Evolutionary conservation across 2,329 filamentous ascomycete species (phyloP).

Genomic region (Clonostachys rhizophaga): DNA sequence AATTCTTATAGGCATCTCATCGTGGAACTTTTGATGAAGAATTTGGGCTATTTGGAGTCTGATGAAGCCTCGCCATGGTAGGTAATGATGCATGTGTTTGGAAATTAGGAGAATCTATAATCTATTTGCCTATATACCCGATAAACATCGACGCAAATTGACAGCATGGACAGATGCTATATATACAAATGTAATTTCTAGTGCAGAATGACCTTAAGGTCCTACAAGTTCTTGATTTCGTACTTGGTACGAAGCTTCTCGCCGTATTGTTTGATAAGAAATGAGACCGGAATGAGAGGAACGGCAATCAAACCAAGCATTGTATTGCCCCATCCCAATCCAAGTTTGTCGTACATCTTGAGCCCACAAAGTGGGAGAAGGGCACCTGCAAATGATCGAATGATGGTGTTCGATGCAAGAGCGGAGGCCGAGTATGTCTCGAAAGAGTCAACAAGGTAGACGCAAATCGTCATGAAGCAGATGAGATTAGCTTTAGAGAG

Average conservation of each 20-base stretch:
- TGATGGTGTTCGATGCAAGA: conserved; percentile 18
- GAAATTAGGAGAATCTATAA: too few species aligned
- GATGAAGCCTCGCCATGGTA: too few species aligned
- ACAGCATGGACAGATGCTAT: too few species aligned
- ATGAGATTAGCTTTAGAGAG: conserved; percentile 2
- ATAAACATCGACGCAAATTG: too few species aligned
- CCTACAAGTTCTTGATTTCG: too few species aligned
- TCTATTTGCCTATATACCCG: too few species aligned
- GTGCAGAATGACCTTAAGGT: too few species aligned
- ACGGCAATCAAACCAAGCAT: conserved; percentile 38
- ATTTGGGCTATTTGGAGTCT: too few species aligned
- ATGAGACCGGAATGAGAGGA: conserved; percentile 11
- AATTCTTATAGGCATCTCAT: too few species aligned
- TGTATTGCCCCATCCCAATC: conserved; percentile 41
- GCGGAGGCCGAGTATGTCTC: conserved; percentile 20
- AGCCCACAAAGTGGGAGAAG: conserved; percentile 58
- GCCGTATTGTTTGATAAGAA: conserved; percentile 2
- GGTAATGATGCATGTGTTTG: too few species aligned
- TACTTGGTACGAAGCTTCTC: background rate
- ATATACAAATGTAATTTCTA: too few species aligned
- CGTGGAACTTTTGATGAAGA: too few species aligned
- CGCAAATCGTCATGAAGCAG: conserved; percentile 28
- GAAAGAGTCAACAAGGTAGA: conserved; percentile 23
- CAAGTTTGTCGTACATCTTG: conserved; percentile 27
- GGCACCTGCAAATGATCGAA: conserved; percentile 54